Conservation (phyloP, 2,329 filamentous ascomycete species). For the Macrophomina tecta region DNA sequence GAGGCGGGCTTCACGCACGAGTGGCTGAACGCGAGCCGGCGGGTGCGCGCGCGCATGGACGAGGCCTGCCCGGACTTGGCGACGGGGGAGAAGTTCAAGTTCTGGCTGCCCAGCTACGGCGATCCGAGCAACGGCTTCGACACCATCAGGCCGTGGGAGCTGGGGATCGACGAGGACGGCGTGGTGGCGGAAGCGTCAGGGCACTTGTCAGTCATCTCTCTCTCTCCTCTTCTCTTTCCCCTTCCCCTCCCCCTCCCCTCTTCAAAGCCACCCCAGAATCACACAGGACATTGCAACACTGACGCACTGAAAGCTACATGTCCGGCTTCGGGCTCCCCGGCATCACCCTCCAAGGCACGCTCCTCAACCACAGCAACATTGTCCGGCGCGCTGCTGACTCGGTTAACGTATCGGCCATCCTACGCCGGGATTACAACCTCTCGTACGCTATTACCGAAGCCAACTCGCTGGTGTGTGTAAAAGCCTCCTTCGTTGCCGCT, state of each 20-base stretch:
- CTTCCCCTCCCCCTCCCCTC: conserved; percentile 51
- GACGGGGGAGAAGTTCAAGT: conserved; percentile 48
- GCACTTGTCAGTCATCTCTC: conserved; percentile 29
- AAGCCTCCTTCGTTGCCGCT: too few relatives aligned
- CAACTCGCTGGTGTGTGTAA: conserved; percentile 57
- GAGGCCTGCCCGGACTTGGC: conserved; percentile 59
- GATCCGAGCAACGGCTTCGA: conserved; percentile 60
- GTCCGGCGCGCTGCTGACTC: conserved; percentile 57
- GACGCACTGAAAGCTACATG: conserved; percentile 60
- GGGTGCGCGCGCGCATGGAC: conserved; percentile 55
- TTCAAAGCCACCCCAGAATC: neutral
- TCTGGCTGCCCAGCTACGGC: conserved; percentile 65
- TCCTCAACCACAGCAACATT: conserved; percentile 68
- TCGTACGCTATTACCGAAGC: conserved; percentile 66
- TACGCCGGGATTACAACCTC: conserved; percentile 45
- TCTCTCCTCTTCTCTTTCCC: conserved; percentile 56
- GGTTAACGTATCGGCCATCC: conserved; percentile 53
- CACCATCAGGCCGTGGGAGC: conserved; percentile 57
- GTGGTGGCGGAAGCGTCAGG: conserved; percentile 47
- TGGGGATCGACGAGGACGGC: conserved; percentile 57
- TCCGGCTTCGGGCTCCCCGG: conserved; percentile 64
- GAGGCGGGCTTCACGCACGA: conserved; percentile 63
- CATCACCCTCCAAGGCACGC: conserved; percentile 65
- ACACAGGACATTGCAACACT: too few relatives aligned
- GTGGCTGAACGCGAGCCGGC: conserved; percentile 62